phyloP scores from a whole-genome alignment of 257 asterid genomes.

The Oldenlandia corymbosa region DNA sequence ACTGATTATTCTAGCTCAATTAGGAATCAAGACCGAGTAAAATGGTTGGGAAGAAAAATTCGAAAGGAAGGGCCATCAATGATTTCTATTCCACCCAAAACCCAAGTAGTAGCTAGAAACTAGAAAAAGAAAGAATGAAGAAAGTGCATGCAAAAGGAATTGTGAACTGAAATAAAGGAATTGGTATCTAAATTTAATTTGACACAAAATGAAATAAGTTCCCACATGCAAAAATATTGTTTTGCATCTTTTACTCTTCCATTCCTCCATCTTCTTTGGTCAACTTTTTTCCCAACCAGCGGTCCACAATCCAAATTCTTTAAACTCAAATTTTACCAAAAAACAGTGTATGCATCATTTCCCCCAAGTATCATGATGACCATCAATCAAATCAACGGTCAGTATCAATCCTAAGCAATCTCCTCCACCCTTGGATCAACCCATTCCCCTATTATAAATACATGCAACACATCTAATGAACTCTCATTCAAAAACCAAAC shows the following conservation, averaged over 20 bases:
- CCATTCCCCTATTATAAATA: constrained; percentile 33
- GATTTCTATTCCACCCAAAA: too few species aligned
- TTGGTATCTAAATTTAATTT: too few species aligned
- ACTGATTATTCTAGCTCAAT: too few species aligned
- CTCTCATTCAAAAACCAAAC: constrained; percentile 9
- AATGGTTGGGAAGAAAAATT: background rate
- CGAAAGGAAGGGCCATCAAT: constrained; percentile 17
- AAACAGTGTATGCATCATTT: too few species aligned
- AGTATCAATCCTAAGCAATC: background rate
- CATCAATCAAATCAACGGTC: constrained; percentile 46
- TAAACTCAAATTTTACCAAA: constrained; percentile 4
- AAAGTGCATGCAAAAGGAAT: constrained; percentile 8
- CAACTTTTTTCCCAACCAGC: constrained; percentile 38
- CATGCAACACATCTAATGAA: too few species aligned
- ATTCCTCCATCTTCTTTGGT: constrained; percentile 13
- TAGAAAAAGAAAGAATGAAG: constrained; percentile 3
- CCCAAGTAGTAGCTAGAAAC: too few species aligned
- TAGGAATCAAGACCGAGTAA: constrained; percentile 9
- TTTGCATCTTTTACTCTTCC: background rate
- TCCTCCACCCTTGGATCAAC: constrained; percentile 36
- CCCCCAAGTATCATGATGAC: constrained; percentile 34
- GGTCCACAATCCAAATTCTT: constrained; percentile 41
- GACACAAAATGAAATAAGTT: too few species aligned
- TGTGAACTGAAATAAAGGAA: too few species aligned
- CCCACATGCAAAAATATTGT: too few species aligned